These are phyloP conservation scores for Wickerhamomyces bovis DNA, from an alignment of 805 yeast species.

Conservation along the genomic window DNA sequence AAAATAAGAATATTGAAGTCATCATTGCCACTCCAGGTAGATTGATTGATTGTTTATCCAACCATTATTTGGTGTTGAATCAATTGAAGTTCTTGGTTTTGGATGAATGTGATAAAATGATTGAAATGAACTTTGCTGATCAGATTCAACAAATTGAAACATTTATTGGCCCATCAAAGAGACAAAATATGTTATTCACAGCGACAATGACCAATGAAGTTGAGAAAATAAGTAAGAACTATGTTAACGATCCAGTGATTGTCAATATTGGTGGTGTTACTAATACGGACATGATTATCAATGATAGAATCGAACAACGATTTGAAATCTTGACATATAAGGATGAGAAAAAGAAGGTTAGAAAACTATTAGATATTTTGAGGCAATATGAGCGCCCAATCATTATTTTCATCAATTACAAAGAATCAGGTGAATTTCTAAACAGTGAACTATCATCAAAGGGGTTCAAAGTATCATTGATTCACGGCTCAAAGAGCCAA, in stretches of 20 bases:
- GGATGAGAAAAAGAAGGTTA: conserved; percentile 39
- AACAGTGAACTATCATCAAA: conserved; percentile 41
- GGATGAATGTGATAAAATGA: conserved; percentile 96
- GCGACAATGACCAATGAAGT: conserved; percentile 84
- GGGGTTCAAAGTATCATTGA: conserved; percentile 47
- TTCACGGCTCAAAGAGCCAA: conserved; percentile 88
- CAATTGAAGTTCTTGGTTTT: conserved; percentile 65
- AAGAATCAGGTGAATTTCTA: conserved; percentile 64
- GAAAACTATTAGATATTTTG: conserved; percentile 36
- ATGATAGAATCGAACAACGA: conserved; percentile 61
- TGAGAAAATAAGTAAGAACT: conserved; percentile 58
- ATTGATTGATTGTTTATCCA: conserved; percentile 70
- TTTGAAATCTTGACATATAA: conserved; percentile 46
- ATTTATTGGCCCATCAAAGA: conserved; percentile 40
- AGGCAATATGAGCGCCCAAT: conserved; percentile 44
- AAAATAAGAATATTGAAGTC: conserved; percentile 59
- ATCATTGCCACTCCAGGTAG: conserved; percentile 95
- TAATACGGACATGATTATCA: conserved; percentile 21
- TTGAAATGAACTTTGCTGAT: conserved; percentile 88
- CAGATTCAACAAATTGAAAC: conserved; percentile 59
- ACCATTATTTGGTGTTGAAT: conserved; percentile 52
- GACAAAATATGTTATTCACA: conserved; percentile 85
- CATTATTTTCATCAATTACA: conserved; percentile 78
- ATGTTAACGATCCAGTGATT: conserved; percentile 54
- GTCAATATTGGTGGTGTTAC: conserved; percentile 61